These are phyloP conservation scores for Penicillium sclerotiorum DNA, from an alignment of 2,329 filamentous ascomycete species.

Conservation along the genomic window DNA sequence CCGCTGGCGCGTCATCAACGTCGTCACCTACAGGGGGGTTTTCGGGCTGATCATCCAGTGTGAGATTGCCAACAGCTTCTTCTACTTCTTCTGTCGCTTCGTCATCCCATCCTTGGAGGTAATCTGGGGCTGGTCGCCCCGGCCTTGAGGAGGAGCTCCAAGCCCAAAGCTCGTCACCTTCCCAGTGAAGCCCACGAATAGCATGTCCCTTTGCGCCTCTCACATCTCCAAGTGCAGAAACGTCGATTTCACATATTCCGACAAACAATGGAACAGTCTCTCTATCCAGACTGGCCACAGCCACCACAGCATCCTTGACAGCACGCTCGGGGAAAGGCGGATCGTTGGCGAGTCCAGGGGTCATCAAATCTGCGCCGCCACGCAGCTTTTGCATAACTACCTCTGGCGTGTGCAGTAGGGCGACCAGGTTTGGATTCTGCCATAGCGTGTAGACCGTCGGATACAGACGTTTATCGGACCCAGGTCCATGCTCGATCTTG, in stretches of 20 bases:
- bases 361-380: conserved; percentile 69
- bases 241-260: conserved; percentile 66
- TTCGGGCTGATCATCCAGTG: conserved; percentile 33
- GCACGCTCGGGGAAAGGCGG: conserved; percentile 65
- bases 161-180: conserved; percentile 69
- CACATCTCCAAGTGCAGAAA: conserved; percentile 57
- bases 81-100: conserved; percentile 37
- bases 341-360: conserved; percentile 65
- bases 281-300: conserved; percentile 61
- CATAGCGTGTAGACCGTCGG: conserved; percentile 67
- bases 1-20: conserved; percentile 29
- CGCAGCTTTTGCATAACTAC: conserved; percentile 63
- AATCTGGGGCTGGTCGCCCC: conserved; percentile 56
- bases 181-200: conserved; percentile 67
- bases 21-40: conserved; percentile 9
- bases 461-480: conserved; percentile 44
- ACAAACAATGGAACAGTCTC: conserved; percentile 66
- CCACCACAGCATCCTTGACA: conserved; percentile 63
- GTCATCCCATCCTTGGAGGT: conserved; percentile 55
- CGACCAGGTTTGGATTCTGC: conserved; percentile 63
- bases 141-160: conserved; percentile 60
- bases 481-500: conserved; percentile 58
- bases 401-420: conserved; percentile 65
- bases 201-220: conserved; percentile 66
- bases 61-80: conserved; percentile 46